phyloP scores from a whole-genome alignment of 345 rosid species.

The Cardamine occulta region DNA sequence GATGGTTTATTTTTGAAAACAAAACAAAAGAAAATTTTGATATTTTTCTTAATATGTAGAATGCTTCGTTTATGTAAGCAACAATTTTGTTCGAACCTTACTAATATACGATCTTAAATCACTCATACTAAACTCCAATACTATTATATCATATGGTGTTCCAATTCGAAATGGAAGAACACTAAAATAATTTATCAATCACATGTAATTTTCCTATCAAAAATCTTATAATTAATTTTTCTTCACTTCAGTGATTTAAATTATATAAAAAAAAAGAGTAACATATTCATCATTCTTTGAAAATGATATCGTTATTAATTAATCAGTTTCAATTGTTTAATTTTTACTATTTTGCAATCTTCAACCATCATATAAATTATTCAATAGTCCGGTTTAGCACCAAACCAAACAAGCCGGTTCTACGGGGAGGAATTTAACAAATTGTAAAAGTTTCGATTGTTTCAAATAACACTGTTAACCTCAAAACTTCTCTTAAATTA shows the following conservation, averaged over 20 bases:
- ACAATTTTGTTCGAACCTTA: conserved; percentile 43
- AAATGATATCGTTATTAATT: not conserved
- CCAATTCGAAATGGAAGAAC: not conserved
- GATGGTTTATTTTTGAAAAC: not conserved
- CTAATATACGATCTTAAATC: too few species aligned
- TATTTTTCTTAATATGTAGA: conserved; percentile 4
- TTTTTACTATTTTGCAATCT: not conserved
- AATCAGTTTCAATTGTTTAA: not conserved
- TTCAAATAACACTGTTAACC: not conserved
- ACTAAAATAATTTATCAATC: not conserved
- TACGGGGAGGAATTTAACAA: not conserved
- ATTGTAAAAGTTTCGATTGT: not conserved
- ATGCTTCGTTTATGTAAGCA: conserved; percentile 29
- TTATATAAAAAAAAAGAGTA: too few species aligned
- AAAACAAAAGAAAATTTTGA: not conserved
- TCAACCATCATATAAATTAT: not conserved
- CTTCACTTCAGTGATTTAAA: too few species aligned
- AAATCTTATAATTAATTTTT: too few species aligned
- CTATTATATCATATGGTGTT: too few species aligned
- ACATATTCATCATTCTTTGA: not conserved
- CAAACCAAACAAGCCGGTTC: not conserved
- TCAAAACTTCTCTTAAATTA: not conserved
- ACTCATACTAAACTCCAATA: too few species aligned
- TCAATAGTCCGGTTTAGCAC: not conserved
- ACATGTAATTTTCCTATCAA: not conserved